These are phyloP conservation scores for Nannizziopsis barbatae DNA, from an alignment of 2,329 filamentous ascomycete species.

Conservation along the genomic window DNA sequence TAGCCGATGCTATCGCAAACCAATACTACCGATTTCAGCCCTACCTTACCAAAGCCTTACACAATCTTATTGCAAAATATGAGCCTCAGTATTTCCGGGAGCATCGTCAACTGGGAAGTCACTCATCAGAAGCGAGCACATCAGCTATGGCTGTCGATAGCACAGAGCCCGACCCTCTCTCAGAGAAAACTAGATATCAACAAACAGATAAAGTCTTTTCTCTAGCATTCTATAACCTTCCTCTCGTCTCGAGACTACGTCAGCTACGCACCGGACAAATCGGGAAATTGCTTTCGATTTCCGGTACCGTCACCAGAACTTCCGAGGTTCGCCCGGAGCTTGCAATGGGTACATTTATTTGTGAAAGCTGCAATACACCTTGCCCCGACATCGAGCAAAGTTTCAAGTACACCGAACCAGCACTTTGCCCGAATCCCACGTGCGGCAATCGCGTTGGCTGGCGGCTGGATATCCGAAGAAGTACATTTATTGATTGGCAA, in stretches of 20 bases:
- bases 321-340: conserved; percentile 94
- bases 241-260: conserved; percentile 73
- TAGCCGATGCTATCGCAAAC: conserved; percentile 75
- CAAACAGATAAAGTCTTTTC: conserved; percentile 95
- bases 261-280: conserved; percentile 81
- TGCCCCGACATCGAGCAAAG: conserved; percentile 92
- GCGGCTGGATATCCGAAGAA: conserved; percentile 92
- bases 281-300: conserved; percentile 86
- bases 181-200: conserved; percentile 72
- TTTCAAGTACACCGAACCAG: conserved; percentile 93
- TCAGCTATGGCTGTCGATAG: conserved; percentile 49
- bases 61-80: conserved; percentile 89
- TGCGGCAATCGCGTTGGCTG: conserved; percentile 88
- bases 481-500: conserved; percentile 98
- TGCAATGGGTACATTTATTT: conserved; percentile 82
- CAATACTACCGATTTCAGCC: conserved; percentile 94
- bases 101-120: conserved; percentile 69
- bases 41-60: conserved; percentile 75
- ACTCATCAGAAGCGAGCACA: conserved; percentile 57
- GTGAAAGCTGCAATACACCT: conserved; percentile 73
- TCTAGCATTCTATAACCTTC: conserved; percentile 85
- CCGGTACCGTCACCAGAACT: conserved; percentile 89
- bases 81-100: conserved; percentile 89
- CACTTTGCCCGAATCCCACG: conserved; percentile 77
- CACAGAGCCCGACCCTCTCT: conserved; percentile 42